These are phyloP conservation scores for Podochytrium sp. DNA, from an alignment of 192 early-diverging fungal genomes.

Conservation along the genomic window DNA sequence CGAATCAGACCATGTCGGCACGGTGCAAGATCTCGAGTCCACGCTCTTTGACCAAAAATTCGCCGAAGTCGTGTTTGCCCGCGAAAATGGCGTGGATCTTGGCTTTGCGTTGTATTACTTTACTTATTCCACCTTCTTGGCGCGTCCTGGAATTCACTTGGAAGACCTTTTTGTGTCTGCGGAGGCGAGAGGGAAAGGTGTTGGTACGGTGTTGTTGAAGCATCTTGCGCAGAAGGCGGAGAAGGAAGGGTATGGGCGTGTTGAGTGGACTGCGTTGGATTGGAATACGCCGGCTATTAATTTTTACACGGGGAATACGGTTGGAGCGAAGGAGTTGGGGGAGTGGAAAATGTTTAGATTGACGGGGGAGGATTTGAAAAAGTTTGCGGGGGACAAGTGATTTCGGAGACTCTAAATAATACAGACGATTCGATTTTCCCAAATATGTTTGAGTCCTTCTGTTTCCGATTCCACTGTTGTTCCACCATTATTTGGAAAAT, in stretches of 20 bases:
- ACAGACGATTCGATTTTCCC: neutral
- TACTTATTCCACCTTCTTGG: conserved; percentile 79
- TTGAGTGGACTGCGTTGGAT: conserved; percentile 86
- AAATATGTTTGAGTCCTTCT: too few species aligned
- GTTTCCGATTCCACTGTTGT: too few species aligned
- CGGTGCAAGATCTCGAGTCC: conserved; percentile 60
- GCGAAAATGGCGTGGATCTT: conserved; percentile 49
- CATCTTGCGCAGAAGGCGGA: conserved; percentile 70
- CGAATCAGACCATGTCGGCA: conserved; percentile 70
- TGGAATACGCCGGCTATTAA: conserved; percentile 80
- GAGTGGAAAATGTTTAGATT: conserved; percentile 82
- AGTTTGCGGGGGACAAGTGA: conserved; percentile 18
- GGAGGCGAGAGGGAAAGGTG: conserved; percentile 65
- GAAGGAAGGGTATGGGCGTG: conserved; percentile 69
- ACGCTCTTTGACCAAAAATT: conserved; percentile 69
- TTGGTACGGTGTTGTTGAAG: conserved; percentile 71
- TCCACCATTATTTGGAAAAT: too few species aligned
- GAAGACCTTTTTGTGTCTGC: conserved; percentile 80
- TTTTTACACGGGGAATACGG: conserved; percentile 65
- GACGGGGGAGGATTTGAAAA: conserved; percentile 23
- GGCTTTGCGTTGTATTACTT: conserved; percentile 86
- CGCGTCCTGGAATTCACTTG: conserved; percentile 77
- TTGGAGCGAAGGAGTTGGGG: conserved; percentile 69
- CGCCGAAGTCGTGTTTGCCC: conserved; percentile 73
- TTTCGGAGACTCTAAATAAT: neutral